Base-by-base conservation (phyloP, 345 rosid genomes). In the Noccaea caerulescens region DNA sequence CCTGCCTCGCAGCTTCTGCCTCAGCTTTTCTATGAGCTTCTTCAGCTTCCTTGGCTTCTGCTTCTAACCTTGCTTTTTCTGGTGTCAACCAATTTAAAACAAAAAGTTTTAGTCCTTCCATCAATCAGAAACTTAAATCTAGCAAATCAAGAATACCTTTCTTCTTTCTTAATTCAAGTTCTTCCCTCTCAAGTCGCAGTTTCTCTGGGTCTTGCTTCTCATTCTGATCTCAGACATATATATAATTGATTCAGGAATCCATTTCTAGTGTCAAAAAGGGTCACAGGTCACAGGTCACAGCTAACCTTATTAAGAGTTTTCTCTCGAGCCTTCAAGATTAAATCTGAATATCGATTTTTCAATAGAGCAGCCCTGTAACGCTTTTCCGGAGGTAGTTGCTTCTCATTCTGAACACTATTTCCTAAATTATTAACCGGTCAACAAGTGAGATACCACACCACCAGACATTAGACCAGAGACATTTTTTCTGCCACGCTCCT, bases 1-100 rank as follows among this genome's bases (percentile, higher is more conserved):
- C 92, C 73, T 88, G 93, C 51, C 67, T 50, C 4, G 65, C 71
- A 13, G 88, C 95, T 72, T 81, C 82, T 42, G 84, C 93, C 78
- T 80, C 96, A 27, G 91, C 93, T 63, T 78, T 87, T 80, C 78
- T 90, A 66, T 70, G 72, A 76, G 89, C 95, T 77, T 88, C 91
- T 82, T 88, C 92, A 38, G 96, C 98, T 53, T 89, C 93, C 80
- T 80, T 88, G 20, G 91, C 97, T 80, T 88, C 93, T 43, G 92
- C 96, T 80, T 81, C 88, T 55, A 90, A 70, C 54, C 90, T 81
- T 67, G 92, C 89, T 79, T 87, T 90, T 70, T 93, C 98, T 93
- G 82, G 49, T 41, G 30, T 2, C 30, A 27, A 16, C 55, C 52
- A 23, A 32, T 32, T 30, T 65, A 3, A 10, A 7, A 27, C 32